Conservation (phyloP, 2,329 filamentous ascomycete species). For the Aspergillus sp. region DNA sequence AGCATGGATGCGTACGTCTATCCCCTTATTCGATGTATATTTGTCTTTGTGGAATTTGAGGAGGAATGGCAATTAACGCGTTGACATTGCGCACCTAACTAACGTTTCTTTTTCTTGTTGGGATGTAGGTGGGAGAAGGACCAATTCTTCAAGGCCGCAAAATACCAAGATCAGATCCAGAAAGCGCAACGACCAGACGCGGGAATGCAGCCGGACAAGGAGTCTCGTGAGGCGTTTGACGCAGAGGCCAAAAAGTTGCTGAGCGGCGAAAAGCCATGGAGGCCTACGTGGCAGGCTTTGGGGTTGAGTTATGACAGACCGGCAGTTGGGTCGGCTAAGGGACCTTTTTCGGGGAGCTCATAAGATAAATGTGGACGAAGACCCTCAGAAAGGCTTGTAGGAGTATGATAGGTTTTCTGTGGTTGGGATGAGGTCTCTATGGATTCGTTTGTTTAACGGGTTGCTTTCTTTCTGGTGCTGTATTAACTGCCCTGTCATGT, state of each 20-base stretch:
- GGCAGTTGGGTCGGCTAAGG: constrained; percentile 19
- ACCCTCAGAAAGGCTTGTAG: neutral
- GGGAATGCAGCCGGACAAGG: constrained; percentile 36
- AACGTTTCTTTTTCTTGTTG: constrained; percentile 13
- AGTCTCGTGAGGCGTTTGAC: constrained; percentile 50
- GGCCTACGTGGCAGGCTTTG: constrained; percentile 48
- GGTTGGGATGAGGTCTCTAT: neutral
- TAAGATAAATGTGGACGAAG: neutral
- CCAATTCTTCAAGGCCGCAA: constrained; percentile 55
- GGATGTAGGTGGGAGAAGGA: constrained; percentile 60
- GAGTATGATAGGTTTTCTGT: neutral
- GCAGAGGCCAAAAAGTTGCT: constrained; percentile 65
- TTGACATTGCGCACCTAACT: constrained; percentile 1
- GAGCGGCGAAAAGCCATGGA: constrained; percentile 63
- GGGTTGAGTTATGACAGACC: constrained; percentile 39
- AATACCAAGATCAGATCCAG: constrained; percentile 46
- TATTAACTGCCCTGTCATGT: constrained; percentile 10
- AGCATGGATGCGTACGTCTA: constrained; percentile 57
- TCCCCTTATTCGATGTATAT: neutral
- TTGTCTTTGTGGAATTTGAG: neutral
- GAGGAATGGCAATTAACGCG: neutral
- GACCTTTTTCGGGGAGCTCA: constrained; percentile 12
- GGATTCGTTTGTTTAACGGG: neutral
- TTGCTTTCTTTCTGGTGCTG: constrained; percentile 1
- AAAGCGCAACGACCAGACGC: constrained; percentile 35